Evolutionary conservation across 1,284 basidiomycete genomes (phyloP), one percentile per base, ranked within the genome.

Genomic region (Tylopilus sp.): DNA sequence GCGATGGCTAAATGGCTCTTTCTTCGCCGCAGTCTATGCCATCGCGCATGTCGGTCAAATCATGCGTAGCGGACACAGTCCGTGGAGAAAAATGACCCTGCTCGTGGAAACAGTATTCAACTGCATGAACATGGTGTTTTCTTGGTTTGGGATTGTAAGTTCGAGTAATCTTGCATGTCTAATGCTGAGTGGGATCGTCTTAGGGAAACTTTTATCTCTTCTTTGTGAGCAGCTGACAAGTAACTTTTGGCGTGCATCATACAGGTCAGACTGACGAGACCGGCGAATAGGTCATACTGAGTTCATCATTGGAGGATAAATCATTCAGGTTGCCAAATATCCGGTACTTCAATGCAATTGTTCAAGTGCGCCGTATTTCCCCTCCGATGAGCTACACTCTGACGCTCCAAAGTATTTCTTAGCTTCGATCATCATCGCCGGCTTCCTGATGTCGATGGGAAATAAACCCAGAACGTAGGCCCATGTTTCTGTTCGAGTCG

Each of bases 381-480:
- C 35, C 34, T 41, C 31, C 44, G 44, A 46, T 31, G 18, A 37
- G 15, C 42, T 44, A 28, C 12, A 17, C 54, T 44, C 46, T 59
- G 21, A 50, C 48, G 37, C 51, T 20, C 52, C 50, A 30, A 68
- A 97, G 85, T 97, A 94, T 66, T 71, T 85, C 29, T 88, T 96
- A 76, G 80, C 85, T 3, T 90, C 88, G 2, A 80, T 92, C 33
- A 78, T 97, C 15, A 78, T 94, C 15, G 85, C 89, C 0, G 90
- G 86, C 60, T 97, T 99, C 76, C 77, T 98, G 17, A 90, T 99
- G 67, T 90, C 92, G 0, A 94, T 99, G 89, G 95, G 96, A 5
- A 99, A 98, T 68, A 85, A 93, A 55, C 95, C 95, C 1, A 82
- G 85, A 70, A 87, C 91, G 81, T 91, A 64, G 57, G 82, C 67